Conservation (phyloP, 306 rosid genomes). For the Mimosa bimucronata region DNA sequence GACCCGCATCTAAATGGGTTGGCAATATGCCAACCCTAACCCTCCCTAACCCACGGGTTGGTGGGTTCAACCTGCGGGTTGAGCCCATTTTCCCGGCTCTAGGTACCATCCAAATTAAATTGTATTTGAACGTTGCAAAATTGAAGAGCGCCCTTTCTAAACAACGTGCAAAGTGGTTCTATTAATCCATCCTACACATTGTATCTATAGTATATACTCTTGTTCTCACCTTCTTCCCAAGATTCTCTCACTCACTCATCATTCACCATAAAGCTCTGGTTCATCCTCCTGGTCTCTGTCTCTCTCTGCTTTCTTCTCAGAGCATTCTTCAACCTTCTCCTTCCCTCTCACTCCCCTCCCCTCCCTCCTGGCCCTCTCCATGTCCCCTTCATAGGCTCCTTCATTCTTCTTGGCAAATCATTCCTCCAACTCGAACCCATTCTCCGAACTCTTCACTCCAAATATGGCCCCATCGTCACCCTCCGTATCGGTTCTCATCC, state of each 20-base stretch:
- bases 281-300: neutral
- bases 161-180: too few relatives aligned
- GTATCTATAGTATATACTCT: too few relatives aligned
- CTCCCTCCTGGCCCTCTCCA: slow-evolving; percentile 8
- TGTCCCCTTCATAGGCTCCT: slow-evolving; percentile 12
- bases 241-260: neutral
- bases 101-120: too few relatives aligned
- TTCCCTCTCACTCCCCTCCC: neutral
- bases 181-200: too few relatives aligned
- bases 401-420: slow-evolving; percentile 9
- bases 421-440: neutral
- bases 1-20: too few relatives aligned
- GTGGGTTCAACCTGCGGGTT: too few relatives aligned
- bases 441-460: slow-evolving; percentile 34
- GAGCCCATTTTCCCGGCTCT: too few relatives aligned
- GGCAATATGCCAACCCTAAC: too few relatives aligned
- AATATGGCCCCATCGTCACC: slow-evolving; percentile 47
- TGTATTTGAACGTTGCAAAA: too few relatives aligned
- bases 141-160: too few relatives aligned
- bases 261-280: neutral
- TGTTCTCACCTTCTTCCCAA: neutral
- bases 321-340: neutral
- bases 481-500: slow-evolving; percentile 20
- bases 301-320: neutral
- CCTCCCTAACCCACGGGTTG: too few relatives aligned